These are phyloP conservation scores for Carex myosuroides DNA, from an alignment of 176 grass and related monocot species.

Conservation along the genomic window DNA sequence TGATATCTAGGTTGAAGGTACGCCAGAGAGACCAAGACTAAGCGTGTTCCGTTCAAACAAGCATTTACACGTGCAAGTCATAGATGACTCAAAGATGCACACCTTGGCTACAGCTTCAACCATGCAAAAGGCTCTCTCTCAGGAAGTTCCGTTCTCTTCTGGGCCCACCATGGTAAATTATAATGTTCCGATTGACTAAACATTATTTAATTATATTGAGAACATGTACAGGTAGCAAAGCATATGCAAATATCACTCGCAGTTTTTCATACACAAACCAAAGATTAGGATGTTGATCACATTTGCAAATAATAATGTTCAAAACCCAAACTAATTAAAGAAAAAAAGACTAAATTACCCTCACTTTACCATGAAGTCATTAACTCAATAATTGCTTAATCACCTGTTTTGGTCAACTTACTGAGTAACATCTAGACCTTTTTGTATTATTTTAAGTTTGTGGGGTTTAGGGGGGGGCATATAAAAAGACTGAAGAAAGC, in stretches of 20 bases:
- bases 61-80: conserved; percentile 86
- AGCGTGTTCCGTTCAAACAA: conserved; percentile 74
- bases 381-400: neutral
- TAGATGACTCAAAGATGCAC: conserved; percentile 86
- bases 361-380: neutral
- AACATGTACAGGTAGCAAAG: neutral
- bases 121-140: conserved; percentile 71
- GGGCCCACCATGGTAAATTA: conserved; percentile 88
- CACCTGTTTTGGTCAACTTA: neutral
- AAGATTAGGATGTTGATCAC: neutral
- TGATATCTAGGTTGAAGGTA: conserved; percentile 59
- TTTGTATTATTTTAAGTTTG: neutral
- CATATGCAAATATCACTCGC: neutral
- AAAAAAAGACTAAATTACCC: neutral
- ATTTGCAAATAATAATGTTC: neutral
- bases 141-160: conserved; percentile 57
- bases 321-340: neutral
- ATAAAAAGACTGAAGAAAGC: neutral
- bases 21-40: conserved; percentile 74
- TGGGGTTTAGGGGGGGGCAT: neutral
- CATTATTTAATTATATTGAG: neutral
- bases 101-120: conserved; percentile 83
- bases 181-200: neutral
- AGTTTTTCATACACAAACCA: neutral
- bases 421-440: neutral